phyloP scores from a whole-genome alignment of 2,329 filamentous ascomycete genomes.

The Penicillium psychrosexuale region DNA sequence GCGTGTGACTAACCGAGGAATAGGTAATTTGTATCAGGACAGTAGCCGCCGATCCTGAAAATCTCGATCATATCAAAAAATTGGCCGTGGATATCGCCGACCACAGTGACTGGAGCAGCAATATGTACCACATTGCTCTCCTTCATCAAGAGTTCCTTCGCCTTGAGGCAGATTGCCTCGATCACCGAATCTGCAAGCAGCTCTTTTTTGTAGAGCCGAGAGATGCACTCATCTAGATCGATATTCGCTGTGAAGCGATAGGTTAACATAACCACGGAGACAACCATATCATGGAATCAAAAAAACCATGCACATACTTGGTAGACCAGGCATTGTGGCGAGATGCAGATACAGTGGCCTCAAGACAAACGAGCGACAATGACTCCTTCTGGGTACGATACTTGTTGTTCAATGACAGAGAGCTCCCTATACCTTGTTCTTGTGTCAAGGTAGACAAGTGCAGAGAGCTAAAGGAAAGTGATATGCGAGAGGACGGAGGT shows the following conservation, averaged over 20 bases:
- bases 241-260: constrained; percentile 68
- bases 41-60: constrained; percentile 96
- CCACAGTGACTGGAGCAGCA: constrained; percentile 89
- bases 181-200: constrained; percentile 95
- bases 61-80: constrained; percentile 99
- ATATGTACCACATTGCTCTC: constrained; percentile 99
- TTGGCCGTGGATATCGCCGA: constrained; percentile 97
- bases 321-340: constrained; percentile 45
- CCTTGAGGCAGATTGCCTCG: constrained; percentile 98
- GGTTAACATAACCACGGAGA: constrained; percentile 7
- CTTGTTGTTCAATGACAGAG: background rate
- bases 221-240: constrained; percentile 97
- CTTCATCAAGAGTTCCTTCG: constrained; percentile 97
- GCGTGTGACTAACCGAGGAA: constrained; percentile 70
- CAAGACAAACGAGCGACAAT: background rate
- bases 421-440: background rate
- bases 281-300: background rate
- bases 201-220: constrained; percentile 93
- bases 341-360: background rate
- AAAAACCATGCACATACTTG: constrained; percentile 34
- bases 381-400: background rate
- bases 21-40: constrained; percentile 96
- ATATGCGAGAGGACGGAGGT: background rate
- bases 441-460: background rate
- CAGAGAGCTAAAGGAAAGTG: background rate